A percentile compares a stretch with the other conserved stretches of the same genome.
Evolutionary conservation across 176 grass and related monocot species (phyloP).

Genomic region (Carex myosuroides): DNA sequence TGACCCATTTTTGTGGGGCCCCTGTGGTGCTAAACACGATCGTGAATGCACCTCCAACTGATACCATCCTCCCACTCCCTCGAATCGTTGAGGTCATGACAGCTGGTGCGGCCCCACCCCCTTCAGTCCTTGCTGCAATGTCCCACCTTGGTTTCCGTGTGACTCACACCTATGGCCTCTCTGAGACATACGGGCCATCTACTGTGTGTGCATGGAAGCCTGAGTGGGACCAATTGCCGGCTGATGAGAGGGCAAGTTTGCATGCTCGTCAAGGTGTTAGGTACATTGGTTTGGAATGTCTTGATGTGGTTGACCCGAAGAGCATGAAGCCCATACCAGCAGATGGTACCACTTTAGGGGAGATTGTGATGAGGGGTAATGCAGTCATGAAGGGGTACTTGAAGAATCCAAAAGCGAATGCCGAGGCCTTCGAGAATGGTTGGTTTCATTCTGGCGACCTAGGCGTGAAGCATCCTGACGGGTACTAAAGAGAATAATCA

Average conservation of each 20-base stretch:
- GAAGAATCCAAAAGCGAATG: conserved; percentile 67
- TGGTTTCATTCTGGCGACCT: conserved; percentile 96
- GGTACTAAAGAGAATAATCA: background rate
- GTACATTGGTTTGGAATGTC: conserved; percentile 65
- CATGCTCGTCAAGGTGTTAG: conserved; percentile 80
- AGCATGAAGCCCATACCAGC: conserved; percentile 68
- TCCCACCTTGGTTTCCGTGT: conserved; percentile 71
- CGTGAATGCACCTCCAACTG: conserved; percentile 69
- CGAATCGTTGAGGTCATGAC: conserved; percentile 69
- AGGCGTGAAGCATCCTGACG: conserved; percentile 60
- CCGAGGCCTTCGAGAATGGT: conserved; percentile 67
- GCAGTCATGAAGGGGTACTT: conserved; percentile 93
- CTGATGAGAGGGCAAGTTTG: conserved; percentile 51
- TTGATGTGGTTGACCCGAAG: conserved; percentile 61
- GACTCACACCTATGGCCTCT: conserved; percentile 86
- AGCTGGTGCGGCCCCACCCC: conserved; percentile 82
- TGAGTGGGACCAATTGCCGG: conserved; percentile 67
- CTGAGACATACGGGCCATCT: conserved; percentile 80
- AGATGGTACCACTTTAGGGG: conserved; percentile 59
- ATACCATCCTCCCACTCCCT: conserved; percentile 65
- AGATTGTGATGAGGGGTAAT: conserved; percentile 94
- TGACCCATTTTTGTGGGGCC: conserved; percentile 86
- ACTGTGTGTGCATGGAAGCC: conserved; percentile 90
- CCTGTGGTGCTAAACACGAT: conserved; percentile 84
- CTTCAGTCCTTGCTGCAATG: conserved; percentile 68